These are phyloP conservation scores for Marasmius fiardii DNA, from an alignment of 1,284 basidiomycete genomes.

Conservation along the genomic window DNA sequence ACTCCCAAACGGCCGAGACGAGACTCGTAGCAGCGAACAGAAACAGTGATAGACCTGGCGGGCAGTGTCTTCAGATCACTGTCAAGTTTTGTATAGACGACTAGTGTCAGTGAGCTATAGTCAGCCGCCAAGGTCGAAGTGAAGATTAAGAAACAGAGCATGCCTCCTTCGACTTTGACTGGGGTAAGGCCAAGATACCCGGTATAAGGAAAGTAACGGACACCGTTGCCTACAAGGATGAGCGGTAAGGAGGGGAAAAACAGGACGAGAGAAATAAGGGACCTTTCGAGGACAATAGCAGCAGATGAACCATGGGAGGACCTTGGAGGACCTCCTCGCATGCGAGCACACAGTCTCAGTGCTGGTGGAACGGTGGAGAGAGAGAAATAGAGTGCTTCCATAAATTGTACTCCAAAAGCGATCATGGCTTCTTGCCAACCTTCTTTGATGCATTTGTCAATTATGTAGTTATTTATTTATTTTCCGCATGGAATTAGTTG, in stretches of 20 bases:
- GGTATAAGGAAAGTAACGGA: slow-evolving; percentile 68
- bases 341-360: slow-evolving; percentile 25
- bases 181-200: slow-evolving; percentile 81
- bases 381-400: background rate
- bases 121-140: slow-evolving; percentile 9
- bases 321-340: slow-evolving; percentile 23
- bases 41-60: slow-evolving; percentile 60
- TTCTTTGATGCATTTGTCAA: background rate
- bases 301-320: slow-evolving; percentile 57
- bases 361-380: background rate
- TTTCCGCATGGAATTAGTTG: slow-evolving; percentile 29
- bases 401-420: background rate
- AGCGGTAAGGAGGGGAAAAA: slow-evolving; percentile 16
- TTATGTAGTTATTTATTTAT: slow-evolving; percentile 2
- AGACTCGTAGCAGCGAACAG: slow-evolving; percentile 77
- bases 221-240: slow-evolving; percentile 50
- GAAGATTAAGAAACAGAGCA: slow-evolving; percentile 26
- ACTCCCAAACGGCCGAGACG: slow-evolving; percentile 57
- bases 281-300: slow-evolving; percentile 53
- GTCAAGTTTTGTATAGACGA: slow-evolving; percentile 68
- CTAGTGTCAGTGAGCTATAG: slow-evolving; percentile 30
- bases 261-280: slow-evolving; percentile 10
- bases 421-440: background rate
- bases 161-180: slow-evolving; percentile 72
- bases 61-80: slow-evolving; percentile 63